Evolutionary conservation across 768 basidiomycete genomes (phyloP).

Genomic region (Xerocomellus amylosporus): DNA sequence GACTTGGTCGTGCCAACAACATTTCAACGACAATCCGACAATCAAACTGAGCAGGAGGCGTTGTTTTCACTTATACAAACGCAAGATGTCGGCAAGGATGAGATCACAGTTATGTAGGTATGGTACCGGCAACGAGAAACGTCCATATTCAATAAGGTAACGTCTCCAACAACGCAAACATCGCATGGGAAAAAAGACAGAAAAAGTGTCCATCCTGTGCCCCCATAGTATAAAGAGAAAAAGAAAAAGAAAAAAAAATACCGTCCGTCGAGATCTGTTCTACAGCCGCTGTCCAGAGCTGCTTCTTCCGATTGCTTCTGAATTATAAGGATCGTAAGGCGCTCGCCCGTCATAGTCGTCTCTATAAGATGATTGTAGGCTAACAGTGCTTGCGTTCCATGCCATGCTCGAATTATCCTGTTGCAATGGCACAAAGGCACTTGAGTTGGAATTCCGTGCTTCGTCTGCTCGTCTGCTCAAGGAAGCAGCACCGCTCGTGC

Average conservation of each 20-base stretch:
- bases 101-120: slow-evolving; percentile 10
- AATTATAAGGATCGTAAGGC: slow-evolving; percentile 27
- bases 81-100: neutral
- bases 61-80: neutral
- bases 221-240: neutral
- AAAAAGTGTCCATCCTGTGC: slow-evolving; percentile 11
- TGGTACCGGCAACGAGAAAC: neutral
- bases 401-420: slow-evolving; percentile 56
- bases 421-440: slow-evolving; percentile 69
- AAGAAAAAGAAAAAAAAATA: neutral
- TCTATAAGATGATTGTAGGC: slow-evolving; percentile 41
- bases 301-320: slow-evolving; percentile 26
- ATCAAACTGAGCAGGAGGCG: no score
- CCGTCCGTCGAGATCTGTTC: slow-evolving; percentile 6
- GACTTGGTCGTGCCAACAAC: neutral
- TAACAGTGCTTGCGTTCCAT: slow-evolving; percentile 56
- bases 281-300: slow-evolving; percentile 26
- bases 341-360: slow-evolving; percentile 27
- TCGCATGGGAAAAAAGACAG: neutral
- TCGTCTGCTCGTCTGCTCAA: slow-evolving; percentile 22
- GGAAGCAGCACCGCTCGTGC: slow-evolving; percentile 20
- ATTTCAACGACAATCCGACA: neutral
- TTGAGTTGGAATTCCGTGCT: slow-evolving; percentile 55
- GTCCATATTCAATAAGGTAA: slow-evolving; percentile 7
- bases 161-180: neutral